Base-by-base conservation (phyloP, 208 protist genomes). In the Leishmania turanica region DNA sequence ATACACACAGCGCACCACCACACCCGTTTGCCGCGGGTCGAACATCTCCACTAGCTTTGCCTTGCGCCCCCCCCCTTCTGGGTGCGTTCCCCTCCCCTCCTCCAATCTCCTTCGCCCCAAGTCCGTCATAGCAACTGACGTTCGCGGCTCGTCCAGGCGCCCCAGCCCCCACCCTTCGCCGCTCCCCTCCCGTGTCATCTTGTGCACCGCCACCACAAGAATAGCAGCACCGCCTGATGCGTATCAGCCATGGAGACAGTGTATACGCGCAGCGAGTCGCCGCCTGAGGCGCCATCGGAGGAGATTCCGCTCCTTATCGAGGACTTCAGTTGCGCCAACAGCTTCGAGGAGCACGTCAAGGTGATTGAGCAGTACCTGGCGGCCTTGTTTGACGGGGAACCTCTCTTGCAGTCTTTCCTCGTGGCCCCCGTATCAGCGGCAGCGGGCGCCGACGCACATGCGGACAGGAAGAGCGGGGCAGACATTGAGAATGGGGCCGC, bases 301-400 rank as follows among this genome's bases (percentile, higher is more conserved):
- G 92, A 94, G 68, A 82, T 90, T 37, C 91, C 92, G 34, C 87
- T 96, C 34, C 89, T 90, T 64, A 94, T 96, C 78, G 81, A 89
- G 42, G 92, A 96, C 82, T 96, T 92, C 85, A 93, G 90, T 27
- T 96, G 90, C 74, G 87, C 85, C 40, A 96, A 90, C 51, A 83
- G 69, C 51, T 96, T 96, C 78, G 90, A 96, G 77, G 80, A 85
- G 40, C 75, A 89, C 74, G 89, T 96, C 34, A 77, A 86, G 13
- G 78, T 87, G 24, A 88, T 96, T 42, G 89, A 94, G 75, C 84
- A 75, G 13, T 93, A 91, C 73, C 66, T 95, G 37, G 74, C 87
- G 8, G 34, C 86, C 19, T 80, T 90, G 34, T 92, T 94, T 68
- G 84, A 87, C 51, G 76, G 79, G 1, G 80, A 84, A 40, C 76